Percentiles rank a stretch among this genome's conserved stretches.
Conservation (phyloP, 2,329 filamentous ascomycete species). For the Exserohilum turcica region DNA sequence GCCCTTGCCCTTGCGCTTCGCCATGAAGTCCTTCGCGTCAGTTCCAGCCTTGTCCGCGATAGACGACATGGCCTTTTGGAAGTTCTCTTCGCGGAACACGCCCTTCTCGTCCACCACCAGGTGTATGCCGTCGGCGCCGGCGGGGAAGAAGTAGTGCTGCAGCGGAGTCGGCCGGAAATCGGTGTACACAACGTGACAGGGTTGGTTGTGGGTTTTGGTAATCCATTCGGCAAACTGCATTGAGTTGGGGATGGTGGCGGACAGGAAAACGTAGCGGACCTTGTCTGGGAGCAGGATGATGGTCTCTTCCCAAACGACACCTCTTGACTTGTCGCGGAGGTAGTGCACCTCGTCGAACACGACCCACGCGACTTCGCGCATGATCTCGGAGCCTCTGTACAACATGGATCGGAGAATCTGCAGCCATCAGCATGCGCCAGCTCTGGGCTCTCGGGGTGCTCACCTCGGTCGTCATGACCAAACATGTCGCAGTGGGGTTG, state of each 20-base stretch:
- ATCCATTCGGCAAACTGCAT: slow-evolving; percentile 99
- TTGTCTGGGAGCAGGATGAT: slow-evolving; percentile 98
- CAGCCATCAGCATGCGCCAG: slow-evolving; percentile 22
- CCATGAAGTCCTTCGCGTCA: slow-evolving; percentile 77
- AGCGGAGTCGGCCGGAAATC: slow-evolving; percentile 96
- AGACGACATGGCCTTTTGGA: slow-evolving; percentile 90
- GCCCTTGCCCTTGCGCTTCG: slow-evolving; percentile 82
- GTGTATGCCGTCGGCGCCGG: slow-evolving; percentile 89
- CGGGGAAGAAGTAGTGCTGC: slow-evolving; percentile 97
- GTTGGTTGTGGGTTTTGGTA: slow-evolving; percentile 94
- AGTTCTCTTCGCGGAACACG: slow-evolving; percentile 94
- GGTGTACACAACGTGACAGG: slow-evolving; percentile 98
- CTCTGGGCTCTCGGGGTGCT: slow-evolving; percentile 1
- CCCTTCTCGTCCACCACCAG: slow-evolving; percentile 97
- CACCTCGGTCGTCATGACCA: slow-evolving; percentile 96
- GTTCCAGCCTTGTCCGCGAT: slow-evolving; percentile 88
- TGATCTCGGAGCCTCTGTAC: slow-evolving; percentile 97
- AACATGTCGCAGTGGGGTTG: slow-evolving; percentile 94
- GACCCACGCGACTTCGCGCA: slow-evolving; percentile 99
- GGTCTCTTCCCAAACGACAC: slow-evolving; percentile 99
- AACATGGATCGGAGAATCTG: slow-evolving; percentile 95
- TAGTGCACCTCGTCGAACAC: slow-evolving; percentile 99
- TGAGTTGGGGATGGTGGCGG: slow-evolving; percentile 96
- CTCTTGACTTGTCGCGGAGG: slow-evolving; percentile 89
- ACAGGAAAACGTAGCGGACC: slow-evolving; percentile 97